Evolutionary conservation across 2,329 filamentous ascomycete genomes (phyloP).

Genomic region (Fusarium dlaminii): DNA sequence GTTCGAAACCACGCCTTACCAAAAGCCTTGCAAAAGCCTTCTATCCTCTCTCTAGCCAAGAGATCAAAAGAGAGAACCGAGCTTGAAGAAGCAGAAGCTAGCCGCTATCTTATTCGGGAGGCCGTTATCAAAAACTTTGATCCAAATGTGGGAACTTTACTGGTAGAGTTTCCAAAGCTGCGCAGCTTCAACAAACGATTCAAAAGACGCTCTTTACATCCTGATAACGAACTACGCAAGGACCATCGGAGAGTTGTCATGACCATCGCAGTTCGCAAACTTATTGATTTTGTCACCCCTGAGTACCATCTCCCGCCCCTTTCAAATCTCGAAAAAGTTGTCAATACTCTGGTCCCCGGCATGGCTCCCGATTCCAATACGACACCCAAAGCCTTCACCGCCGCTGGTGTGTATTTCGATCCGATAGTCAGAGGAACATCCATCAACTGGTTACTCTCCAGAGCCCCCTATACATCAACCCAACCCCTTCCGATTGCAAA

Average conservation of each 20-base stretch:
- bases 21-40: slow-evolving; percentile 70
- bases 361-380: slow-evolving; percentile 42
- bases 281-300: slow-evolving; percentile 62
- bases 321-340: slow-evolving; percentile 54
- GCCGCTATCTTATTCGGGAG: slow-evolving; percentile 61
- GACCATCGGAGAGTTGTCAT: slow-evolving; percentile 56
- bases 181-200: slow-evolving; percentile 21
- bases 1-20: slow-evolving; percentile 70
- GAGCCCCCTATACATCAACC: slow-evolving; percentile 56
- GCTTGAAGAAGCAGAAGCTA: slow-evolving; percentile 61
- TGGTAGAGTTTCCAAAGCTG: slow-evolving; percentile 54
- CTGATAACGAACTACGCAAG: slow-evolving; percentile 40
- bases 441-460: slow-evolving; percentile 56
- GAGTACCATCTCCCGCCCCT: slow-evolving; percentile 55
- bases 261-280: slow-evolving; percentile 56
- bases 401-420: slow-evolving; percentile 52
- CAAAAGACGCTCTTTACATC: slow-evolving; percentile 37
- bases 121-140: slow-evolving; percentile 58
- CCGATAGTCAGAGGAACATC: slow-evolving; percentile 40
- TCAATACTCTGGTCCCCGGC: slow-evolving; percentile 60
- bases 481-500: slow-evolving; percentile 44
- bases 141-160: slow-evolving; percentile 58
- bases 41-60: slow-evolving; percentile 69
- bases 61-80: slow-evolving; percentile 58
- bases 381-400: slow-evolving; percentile 53